Evolutionary conservation across 768 basidiomycete genomes (phyloP).

Genomic region (Collybia sp.): DNA sequence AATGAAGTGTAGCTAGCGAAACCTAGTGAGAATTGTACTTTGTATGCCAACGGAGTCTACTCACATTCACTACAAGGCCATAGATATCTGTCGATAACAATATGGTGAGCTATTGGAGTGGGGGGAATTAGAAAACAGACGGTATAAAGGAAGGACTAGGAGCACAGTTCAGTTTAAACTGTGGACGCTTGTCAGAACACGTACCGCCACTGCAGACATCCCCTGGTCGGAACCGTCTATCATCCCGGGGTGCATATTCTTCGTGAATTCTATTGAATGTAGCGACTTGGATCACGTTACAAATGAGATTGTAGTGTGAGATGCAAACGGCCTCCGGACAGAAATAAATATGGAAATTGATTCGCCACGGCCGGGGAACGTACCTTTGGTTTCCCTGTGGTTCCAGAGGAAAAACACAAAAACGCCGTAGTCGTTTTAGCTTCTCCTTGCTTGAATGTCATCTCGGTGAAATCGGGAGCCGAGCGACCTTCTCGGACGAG

Average conservation of each 20-base stretch:
- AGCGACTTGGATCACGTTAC: constrained; percentile 59
- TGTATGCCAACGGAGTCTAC: constrained; percentile 9
- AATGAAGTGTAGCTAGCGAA: constrained; percentile 41
- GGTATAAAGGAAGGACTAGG: constrained; percentile 56
- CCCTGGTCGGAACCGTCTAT: constrained; percentile 43
- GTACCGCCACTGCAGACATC: constrained; percentile 54
- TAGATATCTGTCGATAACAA: constrained; percentile 43
- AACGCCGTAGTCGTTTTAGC: constrained; percentile 60
- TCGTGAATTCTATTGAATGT: constrained; percentile 39
- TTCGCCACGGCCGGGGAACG: constrained; percentile 26
- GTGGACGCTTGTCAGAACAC: constrained; percentile 11
- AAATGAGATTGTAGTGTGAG: constrained; percentile 59
- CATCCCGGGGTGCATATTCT: constrained; percentile 27
- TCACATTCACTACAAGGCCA: constrained; percentile 52
- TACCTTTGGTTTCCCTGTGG: constrained; percentile 54
- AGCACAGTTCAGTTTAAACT: constrained; percentile 7
- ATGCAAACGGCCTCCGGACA: constrained; percentile 55
- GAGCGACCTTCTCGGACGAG: constrained; percentile 11
- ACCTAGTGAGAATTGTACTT: neutral
- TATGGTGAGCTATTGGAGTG: neutral
- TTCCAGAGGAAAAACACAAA: constrained; percentile 71
- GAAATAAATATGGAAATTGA: constrained; percentile 8
- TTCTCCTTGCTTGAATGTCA: constrained; percentile 48
- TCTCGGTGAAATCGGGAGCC: constrained; percentile 32
- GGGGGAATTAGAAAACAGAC: constrained; percentile 34